phyloP scores from a whole-genome alignment of 495 filamentous ascomycete species.

The Gamarada debralockiae region DNA sequence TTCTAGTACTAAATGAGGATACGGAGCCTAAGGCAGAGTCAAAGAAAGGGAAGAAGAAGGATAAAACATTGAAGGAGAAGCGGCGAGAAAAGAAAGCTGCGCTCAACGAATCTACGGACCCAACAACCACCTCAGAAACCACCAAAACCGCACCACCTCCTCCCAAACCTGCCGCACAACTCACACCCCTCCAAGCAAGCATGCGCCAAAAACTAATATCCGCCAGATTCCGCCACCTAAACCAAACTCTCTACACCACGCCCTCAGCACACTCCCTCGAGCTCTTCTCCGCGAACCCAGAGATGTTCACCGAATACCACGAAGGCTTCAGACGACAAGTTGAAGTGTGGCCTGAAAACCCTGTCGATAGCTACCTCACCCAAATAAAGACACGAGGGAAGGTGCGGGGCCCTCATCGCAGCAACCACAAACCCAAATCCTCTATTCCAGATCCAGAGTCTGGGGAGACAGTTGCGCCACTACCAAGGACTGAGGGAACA shows the following conservation, averaged over 20 bases:
- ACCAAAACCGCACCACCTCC: background rate
- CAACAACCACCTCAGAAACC: slow-evolving; percentile 2
- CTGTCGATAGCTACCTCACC: slow-evolving; percentile 76
- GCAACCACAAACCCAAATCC: background rate
- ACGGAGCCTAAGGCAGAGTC: slow-evolving; percentile 1
- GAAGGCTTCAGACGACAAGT: slow-evolving; percentile 93
- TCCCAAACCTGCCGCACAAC: slow-evolving; percentile 30
- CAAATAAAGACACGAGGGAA: slow-evolving; percentile 41
- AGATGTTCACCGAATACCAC: slow-evolving; percentile 93
- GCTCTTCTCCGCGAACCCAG: slow-evolving; percentile 75
- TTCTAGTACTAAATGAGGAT: slow-evolving; percentile 15
- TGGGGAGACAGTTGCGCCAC: slow-evolving; percentile 28
- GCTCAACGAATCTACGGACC: slow-evolving; percentile 8
- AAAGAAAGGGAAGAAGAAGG: slow-evolving; percentile 30
- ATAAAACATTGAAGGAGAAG: slow-evolving; percentile 26
- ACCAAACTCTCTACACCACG: slow-evolving; percentile 91
- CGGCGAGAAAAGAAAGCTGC: slow-evolving; percentile 26
- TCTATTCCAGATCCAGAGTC: background rate
- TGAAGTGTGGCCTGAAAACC: slow-evolving; percentile 92
- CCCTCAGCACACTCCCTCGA: slow-evolving; percentile 73
- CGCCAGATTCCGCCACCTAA: slow-evolving; percentile 94
- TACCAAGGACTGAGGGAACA: slow-evolving; percentile 48
- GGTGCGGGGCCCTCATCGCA: slow-evolving; percentile 11
- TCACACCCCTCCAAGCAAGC: slow-evolving; percentile 86
- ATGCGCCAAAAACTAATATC: slow-evolving; percentile 93